Percentiles rank a stretch among this genome's conserved stretches.
Conservation (phyloP, 495 filamentous ascomycete species). For the Amphirosellinia nigrospora region DNA sequence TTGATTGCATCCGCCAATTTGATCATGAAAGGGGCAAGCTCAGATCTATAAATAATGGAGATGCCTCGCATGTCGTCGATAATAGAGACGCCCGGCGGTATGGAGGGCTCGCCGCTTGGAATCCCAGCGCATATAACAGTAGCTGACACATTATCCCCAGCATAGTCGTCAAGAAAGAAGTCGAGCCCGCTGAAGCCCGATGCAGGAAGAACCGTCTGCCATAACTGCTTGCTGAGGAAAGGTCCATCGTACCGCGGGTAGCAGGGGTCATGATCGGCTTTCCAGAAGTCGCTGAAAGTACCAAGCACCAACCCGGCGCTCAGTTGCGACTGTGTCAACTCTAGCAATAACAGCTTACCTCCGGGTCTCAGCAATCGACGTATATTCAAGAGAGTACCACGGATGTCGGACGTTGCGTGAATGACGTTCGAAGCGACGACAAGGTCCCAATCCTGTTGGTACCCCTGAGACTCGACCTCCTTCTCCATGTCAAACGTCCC, state of each 20-base stretch:
- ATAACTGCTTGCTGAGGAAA: conserved; percentile 37
- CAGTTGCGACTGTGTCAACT: not conserved
- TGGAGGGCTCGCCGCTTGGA: no score
- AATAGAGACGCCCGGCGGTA: no score
- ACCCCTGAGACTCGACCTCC: conserved; percentile 27
- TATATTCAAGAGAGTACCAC: conserved; percentile 38
- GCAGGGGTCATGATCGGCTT: conserved; percentile 45
- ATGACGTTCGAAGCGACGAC: conserved; percentile 46
- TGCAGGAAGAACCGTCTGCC: conserved; percentile 43
- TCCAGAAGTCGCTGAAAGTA: conserved; percentile 55
- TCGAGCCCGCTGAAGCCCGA: conserved; percentile 47
- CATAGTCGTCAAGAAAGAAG: conserved; percentile 2
- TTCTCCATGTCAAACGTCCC: not conserved
- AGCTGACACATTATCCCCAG: not conserved
- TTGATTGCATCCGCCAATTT: not conserved
- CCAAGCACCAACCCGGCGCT: conserved; percentile 30
- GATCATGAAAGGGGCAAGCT: not conserved
- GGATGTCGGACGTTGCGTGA: conserved; percentile 46
- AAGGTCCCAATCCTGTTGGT: conserved; percentile 31
- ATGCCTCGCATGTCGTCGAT: no score
- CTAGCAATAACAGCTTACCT: not conserved
- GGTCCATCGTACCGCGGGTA: conserved; percentile 35
- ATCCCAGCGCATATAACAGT: conserved; percentile 1
- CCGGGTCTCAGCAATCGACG: conserved; percentile 30
- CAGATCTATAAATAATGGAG: not conserved